phyloP scores from a whole-genome alignment of 139 green algal species.

The Astrephomene gubernaculifera region DNA sequence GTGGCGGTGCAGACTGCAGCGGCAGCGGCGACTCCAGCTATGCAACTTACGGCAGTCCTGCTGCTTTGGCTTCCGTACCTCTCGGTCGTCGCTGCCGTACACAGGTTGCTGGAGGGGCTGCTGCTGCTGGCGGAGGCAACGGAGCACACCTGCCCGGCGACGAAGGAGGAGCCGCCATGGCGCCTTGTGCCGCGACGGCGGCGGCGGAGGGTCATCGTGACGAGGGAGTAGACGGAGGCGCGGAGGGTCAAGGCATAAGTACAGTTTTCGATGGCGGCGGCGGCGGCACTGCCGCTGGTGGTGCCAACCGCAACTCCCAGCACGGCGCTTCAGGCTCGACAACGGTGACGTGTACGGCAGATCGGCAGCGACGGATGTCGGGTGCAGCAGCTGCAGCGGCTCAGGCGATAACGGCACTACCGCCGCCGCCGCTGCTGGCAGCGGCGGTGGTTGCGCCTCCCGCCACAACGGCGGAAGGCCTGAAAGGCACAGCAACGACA shows the following conservation, averaged over 20 bases:
- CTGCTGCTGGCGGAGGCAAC: no score
- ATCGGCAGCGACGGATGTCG: no score
- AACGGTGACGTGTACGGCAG: no score
- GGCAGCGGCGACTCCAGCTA: constrained; percentile 24
- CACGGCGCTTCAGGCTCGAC: no score
- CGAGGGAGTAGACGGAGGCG: no score
- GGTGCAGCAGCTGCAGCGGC: neutral
- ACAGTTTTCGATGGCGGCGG: neutral
- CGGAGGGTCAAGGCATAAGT: no score
- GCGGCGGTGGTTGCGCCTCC: neutral
- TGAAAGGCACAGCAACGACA: no score
- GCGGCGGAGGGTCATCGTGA: no score
- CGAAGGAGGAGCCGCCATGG: neutral
- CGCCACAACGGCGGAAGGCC: neutral
- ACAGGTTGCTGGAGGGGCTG: neutral
- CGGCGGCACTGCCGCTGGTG: neutral
- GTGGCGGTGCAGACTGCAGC: neutral
- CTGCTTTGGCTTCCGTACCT: neutral
- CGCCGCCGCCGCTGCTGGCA: neutral
- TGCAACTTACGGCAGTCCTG: neutral
- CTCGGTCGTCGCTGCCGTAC: neutral
- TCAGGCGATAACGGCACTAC: neutral
- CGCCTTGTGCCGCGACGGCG: neutral
- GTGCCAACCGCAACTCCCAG: neutral
- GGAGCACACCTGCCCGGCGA: no score